Base-by-base conservation (phyloP, 2,329 filamentous ascomycete species). In the Chaetothyriales sp. region DNA sequence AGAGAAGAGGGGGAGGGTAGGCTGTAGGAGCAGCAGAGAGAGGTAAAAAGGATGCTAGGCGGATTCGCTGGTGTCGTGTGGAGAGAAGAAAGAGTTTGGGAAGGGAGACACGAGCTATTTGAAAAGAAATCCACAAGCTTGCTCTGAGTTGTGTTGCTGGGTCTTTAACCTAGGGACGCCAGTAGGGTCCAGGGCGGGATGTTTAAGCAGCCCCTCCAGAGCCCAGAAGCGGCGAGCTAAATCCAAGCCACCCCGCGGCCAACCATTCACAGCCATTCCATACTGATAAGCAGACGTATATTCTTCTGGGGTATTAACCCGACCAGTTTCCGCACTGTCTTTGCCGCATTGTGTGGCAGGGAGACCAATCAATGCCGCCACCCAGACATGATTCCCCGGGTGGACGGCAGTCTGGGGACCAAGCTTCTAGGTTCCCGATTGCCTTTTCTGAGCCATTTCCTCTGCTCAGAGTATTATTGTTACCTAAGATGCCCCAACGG, bases 61-160 rank as follows among this genome's bases (percentile, higher is more conserved):
- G 47, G 18, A 49, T 37, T 8, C 28, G 5, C 20, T 7, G 15
- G 28, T 10, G 28, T 49, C 25, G 47, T 40, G 33, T 40, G 33
- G 8, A 40, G 33, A 40, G 33, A 40, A 40, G 33, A n/a, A 37
- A 37, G 40, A 33, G 6, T 25, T 25, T 29, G 20, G 29, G 19
- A 47, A n/a, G 15, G 44, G 37, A 19, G 47, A 29, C 47, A 13
- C 28, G 25, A 28, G 47, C n/a, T 45, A 43, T 33, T 44, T 44
- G 18, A 48, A 46, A 46, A 22, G 48, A 49, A 49, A 47, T 29
- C 46, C 33, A 51, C 15, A 43, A 43, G 43, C 43, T 37, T 1
- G 33, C 5, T 40, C 33, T 40, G 33, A 40, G 33, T 40, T 40
- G 15, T 40, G 33, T 40, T 40, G 15, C 33, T 13, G 15, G 15